phyloP scores from a whole-genome alignment of 352 stramenopile species.

The Pythium aristosporum region DNA sequence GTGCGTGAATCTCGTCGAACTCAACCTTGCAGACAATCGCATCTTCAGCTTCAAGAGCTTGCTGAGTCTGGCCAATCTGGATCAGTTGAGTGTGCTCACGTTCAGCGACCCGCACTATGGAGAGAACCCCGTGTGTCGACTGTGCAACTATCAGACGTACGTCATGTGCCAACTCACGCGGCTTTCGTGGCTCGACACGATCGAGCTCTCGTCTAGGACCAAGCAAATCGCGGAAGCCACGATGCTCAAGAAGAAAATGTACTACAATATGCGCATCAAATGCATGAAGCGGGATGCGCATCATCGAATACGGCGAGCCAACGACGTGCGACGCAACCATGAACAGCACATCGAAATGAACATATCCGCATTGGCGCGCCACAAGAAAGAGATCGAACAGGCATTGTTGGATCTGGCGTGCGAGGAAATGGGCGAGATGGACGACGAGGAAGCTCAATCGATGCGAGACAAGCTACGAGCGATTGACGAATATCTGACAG shows the following conservation, averaged over 20 bases:
- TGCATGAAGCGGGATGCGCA: slow-evolving; percentile 84
- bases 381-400: slow-evolving; percentile 74
- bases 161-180: slow-evolving; percentile 83
- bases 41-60: slow-evolving; percentile 88
- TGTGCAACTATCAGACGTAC: slow-evolving; percentile 94
- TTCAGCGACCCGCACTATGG: slow-evolving; percentile 90
- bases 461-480: slow-evolving; percentile 36
- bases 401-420: slow-evolving; percentile 26
- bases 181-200: slow-evolving; percentile 68
- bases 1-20: slow-evolving; percentile 56
- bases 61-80: slow-evolving; percentile 65
- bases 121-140: slow-evolving; percentile 86
- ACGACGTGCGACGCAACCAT: slow-evolving; percentile 42
- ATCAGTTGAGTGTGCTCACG: slow-evolving; percentile 57
- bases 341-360: slow-evolving; percentile 54
- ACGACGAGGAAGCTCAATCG: background rate
- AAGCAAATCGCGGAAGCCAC: slow-evolving; percentile 89
- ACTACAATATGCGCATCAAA: slow-evolving; percentile 95
- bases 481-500: slow-evolving; percentile 39
- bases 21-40: slow-evolving; percentile 86
- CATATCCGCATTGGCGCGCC: slow-evolving; percentile 37
- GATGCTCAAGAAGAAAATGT: slow-evolving; percentile 95
- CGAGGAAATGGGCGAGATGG: background rate
- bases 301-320: slow-evolving; percentile 44
- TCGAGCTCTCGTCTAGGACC: slow-evolving; percentile 71